Evolutionary conservation across 805 yeast species (phyloP).

Genomic region (Candida vaughaniae): DNA sequence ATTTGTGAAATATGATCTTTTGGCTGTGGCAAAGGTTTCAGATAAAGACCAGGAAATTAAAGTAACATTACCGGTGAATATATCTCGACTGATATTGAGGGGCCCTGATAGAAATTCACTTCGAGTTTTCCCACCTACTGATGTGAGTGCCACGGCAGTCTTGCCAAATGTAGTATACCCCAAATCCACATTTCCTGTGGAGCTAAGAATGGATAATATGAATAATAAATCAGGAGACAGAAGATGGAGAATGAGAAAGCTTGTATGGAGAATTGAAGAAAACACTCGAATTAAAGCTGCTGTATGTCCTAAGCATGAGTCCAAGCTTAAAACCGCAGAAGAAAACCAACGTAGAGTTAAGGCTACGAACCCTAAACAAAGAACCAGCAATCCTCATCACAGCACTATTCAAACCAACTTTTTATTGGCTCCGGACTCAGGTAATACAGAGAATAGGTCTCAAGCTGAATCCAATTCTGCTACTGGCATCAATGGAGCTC

Average conservation of each 20-base stretch:
- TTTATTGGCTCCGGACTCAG: conserved; percentile 13
- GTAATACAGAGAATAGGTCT: conserved; percentile 1
- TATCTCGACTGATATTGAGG: conserved; percentile 73
- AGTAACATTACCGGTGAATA: conserved; percentile 62
- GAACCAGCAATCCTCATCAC: conserved; percentile 20
- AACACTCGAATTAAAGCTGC: conserved; percentile 58
- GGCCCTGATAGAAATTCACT: conserved; percentile 85
- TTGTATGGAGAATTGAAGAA: conserved; percentile 89
- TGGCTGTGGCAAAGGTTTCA: conserved; percentile 50
- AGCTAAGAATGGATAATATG: conserved; percentile 75
- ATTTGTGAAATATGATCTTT: conserved; percentile 67
- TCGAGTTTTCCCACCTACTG: conserved; percentile 94
- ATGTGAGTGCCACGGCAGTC: conserved; percentile 80
- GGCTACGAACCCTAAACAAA: conserved; percentile 4
- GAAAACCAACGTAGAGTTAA: conserved; percentile 28
- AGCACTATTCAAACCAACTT: conserved; percentile 28
- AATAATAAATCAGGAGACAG: conserved; percentile 47
- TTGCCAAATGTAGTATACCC: conserved; percentile 90
- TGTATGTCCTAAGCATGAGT: conserved; percentile 58
- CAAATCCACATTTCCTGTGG: conserved; percentile 79
- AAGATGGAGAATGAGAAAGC: conserved; percentile 90
- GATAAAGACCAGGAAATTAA: conserved; percentile 22
- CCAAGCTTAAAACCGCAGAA: conserved; percentile 47
- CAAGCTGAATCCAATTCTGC: conserved; percentile 4
- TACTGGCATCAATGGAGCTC: conserved; percentile 13